A percentile compares a stretch with the other conserved stretches of the same genome.
Evolutionary conservation across 345 rosid genomes (phyloP).

Genomic region (Lepidium sativum): DNA sequence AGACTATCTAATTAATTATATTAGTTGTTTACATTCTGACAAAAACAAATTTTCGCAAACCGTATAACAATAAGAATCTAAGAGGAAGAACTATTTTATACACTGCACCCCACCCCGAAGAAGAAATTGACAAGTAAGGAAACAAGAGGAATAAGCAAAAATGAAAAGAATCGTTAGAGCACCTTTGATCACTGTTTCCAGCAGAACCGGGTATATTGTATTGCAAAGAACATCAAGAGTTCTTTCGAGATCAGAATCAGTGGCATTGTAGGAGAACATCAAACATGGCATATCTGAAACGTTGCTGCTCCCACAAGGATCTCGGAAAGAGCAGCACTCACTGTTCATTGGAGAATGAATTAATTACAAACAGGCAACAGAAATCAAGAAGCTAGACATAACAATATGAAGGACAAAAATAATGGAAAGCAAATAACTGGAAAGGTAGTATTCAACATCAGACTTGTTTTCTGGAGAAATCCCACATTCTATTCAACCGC

Average conservation of each 20-base stretch:
- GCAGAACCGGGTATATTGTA: conserved; percentile 61
- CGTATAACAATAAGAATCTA: not conserved
- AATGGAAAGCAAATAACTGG: too few species aligned
- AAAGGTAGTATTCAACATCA: conserved; percentile 2
- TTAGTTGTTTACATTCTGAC: not conserved
- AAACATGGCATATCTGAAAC: conserved; percentile 51
- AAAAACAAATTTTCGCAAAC: not conserved
- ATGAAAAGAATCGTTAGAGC: conserved; percentile 5
- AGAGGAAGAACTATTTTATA: too few species aligned
- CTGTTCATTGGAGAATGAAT: conserved; percentile 38
- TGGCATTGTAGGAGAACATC: conserved; percentile 45
- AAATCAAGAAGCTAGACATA: not conserved
- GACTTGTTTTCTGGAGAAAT: not conserved
- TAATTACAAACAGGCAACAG: not conserved
- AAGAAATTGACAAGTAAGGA: not conserved
- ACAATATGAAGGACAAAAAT: not conserved
- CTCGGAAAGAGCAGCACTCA: conserved; percentile 57
- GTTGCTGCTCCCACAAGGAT: conserved; percentile 32
- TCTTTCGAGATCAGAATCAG: conserved; percentile 38
- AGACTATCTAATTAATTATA: not conserved
- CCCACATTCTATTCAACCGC: not conserved
- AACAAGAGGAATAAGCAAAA: not conserved
- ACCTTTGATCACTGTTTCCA: conserved; percentile 88
- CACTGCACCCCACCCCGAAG: not conserved
- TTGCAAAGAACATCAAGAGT: conserved; percentile 46